Base-by-base conservation (phyloP, 331 rosid genomes). In the Malus hybrid region DNA sequence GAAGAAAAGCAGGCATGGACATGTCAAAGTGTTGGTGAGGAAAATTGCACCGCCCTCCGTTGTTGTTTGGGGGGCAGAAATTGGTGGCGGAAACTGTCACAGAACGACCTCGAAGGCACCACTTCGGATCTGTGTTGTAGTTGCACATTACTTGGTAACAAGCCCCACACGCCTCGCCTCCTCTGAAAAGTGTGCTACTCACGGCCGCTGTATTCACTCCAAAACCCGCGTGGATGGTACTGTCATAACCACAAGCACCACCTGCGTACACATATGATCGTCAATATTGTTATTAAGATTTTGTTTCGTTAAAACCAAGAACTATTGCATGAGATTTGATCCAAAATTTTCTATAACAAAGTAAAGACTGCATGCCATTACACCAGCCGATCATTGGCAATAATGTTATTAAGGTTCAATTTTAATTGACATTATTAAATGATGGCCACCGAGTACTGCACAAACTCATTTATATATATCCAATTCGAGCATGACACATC, bases 161-260 rank as follows among this genome's bases (percentile, higher is more conserved):
- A 59, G 91, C 95, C 27, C 98, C 98, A 27, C 98, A 93, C 1
- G 79, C 96, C 83, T 87, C 87, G 1, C 98, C 98, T 1, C 86
- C 82, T 70, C 85, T 80, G 76, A 90, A 93, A 13, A 93, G 87
- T 69, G 77, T 68, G n/a, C 82, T 78, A 78, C 98, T 90, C 69
- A 93, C 88, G 0, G 96, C 98, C 1, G 94, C 96, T 4, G 96
- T 87, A 84, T 93, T 84, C 50, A 83, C 74, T 68, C 98, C 98
- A 66, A 93, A 93, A 33, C 95, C 95, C 10, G 98, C 90, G 14
- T 87, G 87, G 65, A 87, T 78, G 0, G 90, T 85, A 50, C 83
- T 79, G 57, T 87, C 98, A 68, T 90, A 93, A 5, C 98, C 96
- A 82, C 98, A 93, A 48, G 96, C 97, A 71, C 97, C 97, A 65